phyloP scores from a whole-genome alignment of 257 asterid species.

The Nicotiana tabacum region DNA sequence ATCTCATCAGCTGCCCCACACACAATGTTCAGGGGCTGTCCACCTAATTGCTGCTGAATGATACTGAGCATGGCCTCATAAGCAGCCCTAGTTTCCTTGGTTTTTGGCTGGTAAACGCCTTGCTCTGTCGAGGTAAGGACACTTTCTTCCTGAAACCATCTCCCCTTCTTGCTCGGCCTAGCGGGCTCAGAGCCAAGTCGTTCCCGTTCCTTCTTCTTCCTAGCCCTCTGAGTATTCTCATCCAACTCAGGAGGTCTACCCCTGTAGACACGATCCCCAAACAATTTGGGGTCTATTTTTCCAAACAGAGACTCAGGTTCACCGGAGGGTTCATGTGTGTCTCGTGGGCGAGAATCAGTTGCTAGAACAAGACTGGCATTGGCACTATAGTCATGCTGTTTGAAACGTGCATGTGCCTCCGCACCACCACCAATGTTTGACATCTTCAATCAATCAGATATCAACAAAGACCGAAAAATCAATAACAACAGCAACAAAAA shows the following conservation, averaged over 20 bases:
- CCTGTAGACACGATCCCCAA: constrained; percentile 35
- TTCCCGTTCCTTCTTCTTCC: constrained; percentile 28
- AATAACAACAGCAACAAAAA: no score
- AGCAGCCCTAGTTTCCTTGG: constrained; percentile 40
- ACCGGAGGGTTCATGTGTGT: constrained; percentile 47
- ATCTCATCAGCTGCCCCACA: constrained; percentile 45
- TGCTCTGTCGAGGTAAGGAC: constrained; percentile 34
- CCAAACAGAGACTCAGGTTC: constrained; percentile 44
- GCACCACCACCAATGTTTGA: constrained; percentile 36
- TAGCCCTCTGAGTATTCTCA: constrained; percentile 26
- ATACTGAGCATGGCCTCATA: constrained; percentile 36
- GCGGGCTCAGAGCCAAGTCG: constrained; percentile 18
- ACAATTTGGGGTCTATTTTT: constrained; percentile 30
- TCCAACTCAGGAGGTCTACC: constrained; percentile 41
- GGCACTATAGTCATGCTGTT: constrained; percentile 43
- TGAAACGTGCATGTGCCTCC: constrained; percentile 43
- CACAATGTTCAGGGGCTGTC: constrained; percentile 36
- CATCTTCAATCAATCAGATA: constrained; percentile 6
- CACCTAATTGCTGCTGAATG: constrained; percentile 37
- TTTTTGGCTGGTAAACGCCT: constrained; percentile 36
- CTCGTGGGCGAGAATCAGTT: constrained; percentile 48
- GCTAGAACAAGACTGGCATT: constrained; percentile 46
- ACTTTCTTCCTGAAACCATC: constrained; percentile 29
- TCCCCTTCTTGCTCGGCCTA: constrained; percentile 19
- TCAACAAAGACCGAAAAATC: no score